Conservation (phyloP, 1,284 basidiomycete genomes). For the Coriolopsis trogii region DNA sequence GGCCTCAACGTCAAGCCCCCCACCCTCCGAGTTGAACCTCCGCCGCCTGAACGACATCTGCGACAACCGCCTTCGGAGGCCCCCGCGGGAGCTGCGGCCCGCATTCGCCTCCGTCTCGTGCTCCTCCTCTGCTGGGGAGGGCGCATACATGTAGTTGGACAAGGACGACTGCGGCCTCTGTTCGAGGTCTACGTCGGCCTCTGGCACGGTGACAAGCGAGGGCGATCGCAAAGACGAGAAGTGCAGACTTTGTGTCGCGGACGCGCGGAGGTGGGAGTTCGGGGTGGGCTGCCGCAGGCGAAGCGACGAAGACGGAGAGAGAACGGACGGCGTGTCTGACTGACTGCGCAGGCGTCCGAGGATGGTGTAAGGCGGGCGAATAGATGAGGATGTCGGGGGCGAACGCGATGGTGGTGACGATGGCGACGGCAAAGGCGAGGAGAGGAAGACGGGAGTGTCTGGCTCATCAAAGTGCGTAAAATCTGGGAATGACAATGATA, state of each 20-base stretch:
- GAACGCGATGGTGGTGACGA: neutral
- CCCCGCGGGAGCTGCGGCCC: too few relatives aligned
- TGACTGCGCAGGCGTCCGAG: slow-evolving; percentile 5
- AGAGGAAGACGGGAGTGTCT: neutral
- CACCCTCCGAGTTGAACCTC: slow-evolving; percentile 3
- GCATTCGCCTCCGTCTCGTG: too few relatives aligned
- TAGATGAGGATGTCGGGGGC: neutral
- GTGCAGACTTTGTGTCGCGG: slow-evolving; percentile 4
- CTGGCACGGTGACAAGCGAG: slow-evolving; percentile 13
- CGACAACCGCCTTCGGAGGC: slow-evolving; percentile 2
- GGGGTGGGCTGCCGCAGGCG: slow-evolving; percentile 1
- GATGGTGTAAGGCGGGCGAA: neutral
- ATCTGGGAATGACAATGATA: slow-evolving; percentile 5
- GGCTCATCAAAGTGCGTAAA: neutral
- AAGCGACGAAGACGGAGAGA: neutral
- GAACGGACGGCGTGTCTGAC: neutral
- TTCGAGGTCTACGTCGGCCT: slow-evolving; percentile 1
- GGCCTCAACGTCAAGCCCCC: neutral
- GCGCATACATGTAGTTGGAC: slow-evolving; percentile 1
- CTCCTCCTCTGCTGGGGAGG: neutral
- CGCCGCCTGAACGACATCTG: slow-evolving; percentile 1
- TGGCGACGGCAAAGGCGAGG: neutral
- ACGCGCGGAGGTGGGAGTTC: slow-evolving; percentile 4
- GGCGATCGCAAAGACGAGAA: slow-evolving; percentile 3
- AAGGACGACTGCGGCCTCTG: slow-evolving; percentile 7